Percentiles rank a stretch among this genome's conserved stretches.
These are phyloP conservation scores for Trichosporon sp. DNA, from an alignment of 1,284 basidiomycete genomes.

Conservation along the genomic window DNA sequence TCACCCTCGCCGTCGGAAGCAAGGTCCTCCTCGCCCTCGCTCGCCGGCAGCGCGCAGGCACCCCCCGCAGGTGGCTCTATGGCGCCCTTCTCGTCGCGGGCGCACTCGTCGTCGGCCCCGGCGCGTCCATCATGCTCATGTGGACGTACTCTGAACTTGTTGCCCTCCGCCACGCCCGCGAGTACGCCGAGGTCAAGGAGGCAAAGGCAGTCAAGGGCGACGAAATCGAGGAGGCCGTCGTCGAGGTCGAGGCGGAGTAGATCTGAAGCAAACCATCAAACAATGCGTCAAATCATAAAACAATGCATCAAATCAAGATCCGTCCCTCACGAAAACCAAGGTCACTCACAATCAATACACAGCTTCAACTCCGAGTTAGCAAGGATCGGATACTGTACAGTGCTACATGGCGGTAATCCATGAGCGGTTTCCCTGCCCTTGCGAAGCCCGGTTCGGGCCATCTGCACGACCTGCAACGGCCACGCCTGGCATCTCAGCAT, in stretches of 20 bases:
- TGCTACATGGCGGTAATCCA: too few species aligned
- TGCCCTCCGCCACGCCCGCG: slow-evolving; percentile 3
- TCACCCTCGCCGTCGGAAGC: slow-evolving; percentile 1
- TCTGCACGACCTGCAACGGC: too few species aligned
- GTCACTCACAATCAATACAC: too few species aligned
- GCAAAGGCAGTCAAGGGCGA: neutral
- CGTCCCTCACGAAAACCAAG: too few species aligned
- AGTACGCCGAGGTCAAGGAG: slow-evolving; percentile 10
- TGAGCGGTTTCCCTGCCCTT: too few species aligned
- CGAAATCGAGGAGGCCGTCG: neutral
- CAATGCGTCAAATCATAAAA: too few species aligned
- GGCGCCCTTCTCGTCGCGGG: neutral
- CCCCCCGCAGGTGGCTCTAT: neutral
- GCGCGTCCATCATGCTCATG: slow-evolving; percentile 9
- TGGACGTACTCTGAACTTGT: slow-evolving; percentile 16
- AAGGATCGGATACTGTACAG: too few species aligned
- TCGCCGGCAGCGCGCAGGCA: neutral
- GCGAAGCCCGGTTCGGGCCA: too few species aligned
- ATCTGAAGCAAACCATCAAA: neutral
- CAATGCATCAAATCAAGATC: too few species aligned
- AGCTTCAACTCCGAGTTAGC: too few species aligned
- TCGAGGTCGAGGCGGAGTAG: neutral
- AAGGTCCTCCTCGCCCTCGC: slow-evolving; percentile 8
- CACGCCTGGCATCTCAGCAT: too few species aligned
- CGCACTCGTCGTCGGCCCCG: slow-evolving; percentile 7